Conservation (phyloP, 176 grass and related monocot genomes). For the Pharus latifolius region DNA sequence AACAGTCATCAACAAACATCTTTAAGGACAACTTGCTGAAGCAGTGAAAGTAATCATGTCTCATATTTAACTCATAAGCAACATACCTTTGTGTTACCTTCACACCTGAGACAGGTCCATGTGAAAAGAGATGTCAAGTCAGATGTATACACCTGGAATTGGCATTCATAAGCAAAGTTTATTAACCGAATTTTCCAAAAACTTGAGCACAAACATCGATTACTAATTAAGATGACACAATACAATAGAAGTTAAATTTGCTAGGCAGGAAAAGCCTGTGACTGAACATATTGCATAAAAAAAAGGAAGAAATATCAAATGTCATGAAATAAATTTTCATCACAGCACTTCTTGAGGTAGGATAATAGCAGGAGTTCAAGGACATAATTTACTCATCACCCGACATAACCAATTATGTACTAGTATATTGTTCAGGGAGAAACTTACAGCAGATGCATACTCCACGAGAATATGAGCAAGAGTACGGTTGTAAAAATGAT, state of each 20-base stretch:
- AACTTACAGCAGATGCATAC: slow-evolving; percentile 86
- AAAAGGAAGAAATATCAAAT: neutral
- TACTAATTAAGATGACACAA: neutral
- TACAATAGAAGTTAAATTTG: neutral
- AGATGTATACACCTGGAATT: slow-evolving; percentile 75
- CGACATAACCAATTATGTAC: neutral
- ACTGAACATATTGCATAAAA: neutral
- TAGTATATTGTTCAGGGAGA: neutral
- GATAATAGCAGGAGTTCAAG: neutral
- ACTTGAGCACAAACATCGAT: neutral
- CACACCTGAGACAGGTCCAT: slow-evolving; percentile 79
- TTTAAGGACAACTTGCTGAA: neutral
- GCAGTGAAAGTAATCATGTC: neutral
- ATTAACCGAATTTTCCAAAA: neutral
- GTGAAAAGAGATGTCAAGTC: slow-evolving; percentile 67
- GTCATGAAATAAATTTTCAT: neutral
- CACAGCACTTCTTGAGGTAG: neutral
- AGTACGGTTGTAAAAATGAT: slow-evolving; percentile 57
- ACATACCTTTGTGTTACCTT: slow-evolving; percentile 65
- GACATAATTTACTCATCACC: neutral
- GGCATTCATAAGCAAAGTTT: neutral
- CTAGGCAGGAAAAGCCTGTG: neutral
- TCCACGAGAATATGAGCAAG: slow-evolving; percentile 60
- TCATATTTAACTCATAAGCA: neutral
- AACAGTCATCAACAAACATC: neutral